Conservation (phyloP, 2,329 filamentous ascomycete genomes). For the Ambrosiella xylebori region DNA sequence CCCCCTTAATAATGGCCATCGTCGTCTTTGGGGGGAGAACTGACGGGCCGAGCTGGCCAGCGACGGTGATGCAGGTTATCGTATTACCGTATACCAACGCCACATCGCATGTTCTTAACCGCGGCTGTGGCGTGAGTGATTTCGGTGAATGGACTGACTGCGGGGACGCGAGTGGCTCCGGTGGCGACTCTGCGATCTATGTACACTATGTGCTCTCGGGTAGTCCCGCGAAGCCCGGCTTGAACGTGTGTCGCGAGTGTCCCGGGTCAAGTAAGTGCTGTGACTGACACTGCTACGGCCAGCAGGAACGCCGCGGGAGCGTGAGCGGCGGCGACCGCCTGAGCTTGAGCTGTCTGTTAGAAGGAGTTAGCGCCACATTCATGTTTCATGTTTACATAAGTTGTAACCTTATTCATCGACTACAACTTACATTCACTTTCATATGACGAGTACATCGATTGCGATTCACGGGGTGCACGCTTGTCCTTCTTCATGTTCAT, state of each 20-base stretch:
- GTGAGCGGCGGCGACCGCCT: conserved; percentile 22
- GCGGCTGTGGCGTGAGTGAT: conserved; percentile 3
- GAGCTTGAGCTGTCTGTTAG: conserved; percentile 30
- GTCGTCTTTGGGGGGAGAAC: no score
- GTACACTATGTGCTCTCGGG: conserved; percentile 12
- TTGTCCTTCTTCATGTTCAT: conserved; percentile 38
- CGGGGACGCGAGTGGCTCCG: conserved; percentile 1
- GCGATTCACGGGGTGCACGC: conserved; percentile 17
- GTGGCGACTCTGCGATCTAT: conserved; percentile 6
- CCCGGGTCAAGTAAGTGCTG: conserved; percentile 4
- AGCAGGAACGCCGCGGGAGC: conserved; percentile 3
- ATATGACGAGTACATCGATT: conserved; percentile 5
- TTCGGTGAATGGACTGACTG: neutral
- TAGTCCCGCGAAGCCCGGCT: conserved; percentile 15
- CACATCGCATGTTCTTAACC: neutral
- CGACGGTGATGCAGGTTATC: no score
- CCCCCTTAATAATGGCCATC: no score
- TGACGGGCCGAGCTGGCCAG: no score
- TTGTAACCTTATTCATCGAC: neutral
- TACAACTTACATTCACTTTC: conserved; percentile 10
- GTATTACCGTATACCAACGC: no score
- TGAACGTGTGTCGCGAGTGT: conserved; percentile 16
- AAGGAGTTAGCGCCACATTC: neutral
- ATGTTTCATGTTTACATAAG: neutral
- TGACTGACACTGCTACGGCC: conserved; percentile 6